Conservation (phyloP, 345 rosid genomes). For the Gynandropsis gynandra region DNA sequence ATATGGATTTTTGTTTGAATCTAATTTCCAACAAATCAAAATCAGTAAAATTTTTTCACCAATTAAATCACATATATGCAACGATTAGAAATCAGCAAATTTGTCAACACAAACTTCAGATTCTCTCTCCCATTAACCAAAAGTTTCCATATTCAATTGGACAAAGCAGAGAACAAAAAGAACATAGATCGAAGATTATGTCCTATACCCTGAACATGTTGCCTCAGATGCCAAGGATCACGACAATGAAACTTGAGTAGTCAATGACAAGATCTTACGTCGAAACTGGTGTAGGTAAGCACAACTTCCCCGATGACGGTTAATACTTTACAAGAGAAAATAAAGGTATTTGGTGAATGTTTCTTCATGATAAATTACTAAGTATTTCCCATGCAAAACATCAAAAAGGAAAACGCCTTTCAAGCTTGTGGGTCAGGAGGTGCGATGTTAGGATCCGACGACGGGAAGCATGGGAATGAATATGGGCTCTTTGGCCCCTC, state of each 20-base stretch:
- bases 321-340: too few species aligned
- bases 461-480: conserved; percentile 28
- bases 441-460: conserved; percentile 6
- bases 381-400: too few species aligned
- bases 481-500: conserved; percentile 38
- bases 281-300: conserved; percentile 35
- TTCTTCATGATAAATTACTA: too few species aligned
- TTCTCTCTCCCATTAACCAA: too few species aligned
- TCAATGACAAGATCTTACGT: conserved; percentile 87
- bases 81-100: not conserved
- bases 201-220: conserved; percentile 80
- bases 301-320: conserved; percentile 71
- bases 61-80: not conserved
- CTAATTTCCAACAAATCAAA: not conserved
- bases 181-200: conserved; percentile 6
- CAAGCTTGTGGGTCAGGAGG: not conserved
- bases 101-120: not conserved
- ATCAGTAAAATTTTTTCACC: not conserved
- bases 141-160: not conserved
- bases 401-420: too few species aligned
- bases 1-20: too few species aligned
- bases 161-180: conserved; percentile 1
- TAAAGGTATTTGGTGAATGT: too few species aligned
- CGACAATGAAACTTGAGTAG: conserved; percentile 90
- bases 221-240: conserved; percentile 75